Evolutionary conservation across 2,329 filamentous ascomycete species (phyloP).

Genomic region (Diaporthe vaccinii): DNA sequence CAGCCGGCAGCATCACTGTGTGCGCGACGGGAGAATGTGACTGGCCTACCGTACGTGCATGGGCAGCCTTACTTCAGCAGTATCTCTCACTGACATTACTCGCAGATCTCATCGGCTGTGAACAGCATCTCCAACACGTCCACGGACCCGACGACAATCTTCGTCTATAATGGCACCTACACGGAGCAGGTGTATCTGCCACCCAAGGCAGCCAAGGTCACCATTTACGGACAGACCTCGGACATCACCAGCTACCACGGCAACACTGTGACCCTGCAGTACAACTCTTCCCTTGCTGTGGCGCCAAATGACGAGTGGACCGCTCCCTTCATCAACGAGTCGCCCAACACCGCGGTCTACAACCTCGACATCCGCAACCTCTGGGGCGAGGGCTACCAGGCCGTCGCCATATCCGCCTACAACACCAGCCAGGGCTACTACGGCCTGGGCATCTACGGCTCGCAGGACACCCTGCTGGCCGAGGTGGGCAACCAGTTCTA

Average conservation of each 20-base stretch:
- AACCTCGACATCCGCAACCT: constrained; percentile 69
- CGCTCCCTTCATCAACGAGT: constrained; percentile 60
- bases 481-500: constrained; percentile 67
- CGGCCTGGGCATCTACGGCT: constrained; percentile 65
- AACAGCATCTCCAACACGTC: constrained; percentile 35
- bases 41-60: constrained; percentile 19
- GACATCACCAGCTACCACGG: constrained; percentile 58
- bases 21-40: constrained; percentile 34
- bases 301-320: constrained; percentile 46
- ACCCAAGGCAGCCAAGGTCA: constrained; percentile 59
- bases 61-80: neutral
- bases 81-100: neutral
- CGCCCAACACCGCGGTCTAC: constrained; percentile 63
- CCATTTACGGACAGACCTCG: constrained; percentile 67
- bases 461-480: constrained; percentile 68
- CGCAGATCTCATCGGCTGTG: constrained; percentile 30
- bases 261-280: constrained; percentile 56
- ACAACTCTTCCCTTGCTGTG: constrained; percentile 10
- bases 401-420: constrained; percentile 65
- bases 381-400: constrained; percentile 62
- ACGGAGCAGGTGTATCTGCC: constrained; percentile 68
- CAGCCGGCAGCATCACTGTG: constrained; percentile 34
- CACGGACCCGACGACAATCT: constrained; percentile 27
- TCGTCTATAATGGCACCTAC: constrained; percentile 62
- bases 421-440: constrained; percentile 68